phyloP scores from a whole-genome alignment of 306 rosid species.

The Dalbergia oliveri region DNA sequence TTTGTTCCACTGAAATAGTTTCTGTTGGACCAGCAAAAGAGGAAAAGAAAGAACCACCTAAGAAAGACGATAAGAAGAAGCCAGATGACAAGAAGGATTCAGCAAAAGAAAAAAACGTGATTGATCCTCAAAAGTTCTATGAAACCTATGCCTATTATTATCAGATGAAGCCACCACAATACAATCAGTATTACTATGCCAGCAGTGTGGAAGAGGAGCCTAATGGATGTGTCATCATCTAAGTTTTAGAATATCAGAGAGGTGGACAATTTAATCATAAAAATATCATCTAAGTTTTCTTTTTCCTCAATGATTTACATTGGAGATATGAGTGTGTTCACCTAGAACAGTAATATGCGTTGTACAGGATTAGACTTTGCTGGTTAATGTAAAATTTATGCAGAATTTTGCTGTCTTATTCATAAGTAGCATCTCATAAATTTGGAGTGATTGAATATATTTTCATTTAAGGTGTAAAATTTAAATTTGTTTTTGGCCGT shows the following conservation, averaged over 20 bases:
- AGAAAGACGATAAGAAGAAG: slow-evolving; percentile 44
- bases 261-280: background rate
- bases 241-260: background rate
- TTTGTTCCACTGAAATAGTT: slow-evolving; percentile 51
- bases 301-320: background rate
- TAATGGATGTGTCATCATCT: slow-evolving; percentile 70
- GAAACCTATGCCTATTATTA: background rate
- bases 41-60: slow-evolving; percentile 63
- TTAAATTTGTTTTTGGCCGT: background rate
- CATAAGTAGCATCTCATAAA: background rate
- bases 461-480: background rate
- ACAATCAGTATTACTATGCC: slow-evolving; percentile 36
- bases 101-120: slow-evolving; percentile 1
- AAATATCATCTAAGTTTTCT: background rate
- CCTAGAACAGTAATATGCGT: background rate
- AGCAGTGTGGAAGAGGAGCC: slow-evolving; percentile 63
- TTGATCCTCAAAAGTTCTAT: slow-evolving; percentile 23
- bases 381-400: background rate
- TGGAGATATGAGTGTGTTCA: slow-evolving; percentile 18
- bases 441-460: background rate
- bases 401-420: background rate
- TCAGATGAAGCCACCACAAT: slow-evolving; percentile 41
- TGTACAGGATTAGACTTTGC: slow-evolving; percentile 14
- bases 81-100: slow-evolving; percentile 41
- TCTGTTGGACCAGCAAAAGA: slow-evolving; percentile 77